phyloP scores from a whole-genome alignment of 2,329 filamentous ascomycete species.

The Zarea fungicola region DNA sequence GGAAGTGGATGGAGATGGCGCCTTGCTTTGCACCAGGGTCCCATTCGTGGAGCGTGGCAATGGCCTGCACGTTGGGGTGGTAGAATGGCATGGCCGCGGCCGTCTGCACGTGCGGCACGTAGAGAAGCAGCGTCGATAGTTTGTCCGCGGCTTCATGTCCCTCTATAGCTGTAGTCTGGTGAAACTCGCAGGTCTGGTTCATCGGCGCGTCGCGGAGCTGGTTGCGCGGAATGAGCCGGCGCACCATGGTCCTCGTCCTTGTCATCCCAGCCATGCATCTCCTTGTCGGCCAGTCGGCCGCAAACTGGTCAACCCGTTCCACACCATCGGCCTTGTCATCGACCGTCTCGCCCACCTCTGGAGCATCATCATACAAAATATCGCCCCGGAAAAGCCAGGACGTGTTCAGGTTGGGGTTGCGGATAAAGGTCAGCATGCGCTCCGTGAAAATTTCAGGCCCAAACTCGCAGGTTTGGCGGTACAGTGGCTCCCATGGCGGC shows the following conservation, averaged over 20 bases:
- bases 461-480: conserved; percentile 56
- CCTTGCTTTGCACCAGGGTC: conserved; percentile 37
- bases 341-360: background rate
- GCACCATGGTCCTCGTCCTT: conserved; percentile 61
- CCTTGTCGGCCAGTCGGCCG: conserved; percentile 3
- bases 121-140: conserved; percentile 52
- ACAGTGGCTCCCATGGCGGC: conserved; percentile 48
- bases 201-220: conserved; percentile 67
- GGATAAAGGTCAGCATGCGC: conserved; percentile 69
- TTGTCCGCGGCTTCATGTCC: conserved; percentile 19
- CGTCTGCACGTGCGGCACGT: conserved; percentile 65
- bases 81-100: conserved; percentile 74
- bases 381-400: conserved; percentile 75
- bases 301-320: conserved; percentile 24
- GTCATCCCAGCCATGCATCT: conserved; percentile 22
- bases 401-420: conserved; percentile 76
- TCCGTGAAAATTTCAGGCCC: conserved; percentile 55
- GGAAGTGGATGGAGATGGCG: conserved; percentile 55
- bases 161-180: conserved; percentile 30
- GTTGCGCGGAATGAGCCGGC: conserved; percentile 78
- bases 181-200: conserved; percentile 78
- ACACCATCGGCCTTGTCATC: conserved; percentile 14
- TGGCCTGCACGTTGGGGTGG: conserved; percentile 68
- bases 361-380: conserved; percentile 45
- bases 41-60: conserved; percentile 74